phyloP scores from a whole-genome alignment of 1,284 basidiomycete genomes.

The Sutorius eximius region DNA sequence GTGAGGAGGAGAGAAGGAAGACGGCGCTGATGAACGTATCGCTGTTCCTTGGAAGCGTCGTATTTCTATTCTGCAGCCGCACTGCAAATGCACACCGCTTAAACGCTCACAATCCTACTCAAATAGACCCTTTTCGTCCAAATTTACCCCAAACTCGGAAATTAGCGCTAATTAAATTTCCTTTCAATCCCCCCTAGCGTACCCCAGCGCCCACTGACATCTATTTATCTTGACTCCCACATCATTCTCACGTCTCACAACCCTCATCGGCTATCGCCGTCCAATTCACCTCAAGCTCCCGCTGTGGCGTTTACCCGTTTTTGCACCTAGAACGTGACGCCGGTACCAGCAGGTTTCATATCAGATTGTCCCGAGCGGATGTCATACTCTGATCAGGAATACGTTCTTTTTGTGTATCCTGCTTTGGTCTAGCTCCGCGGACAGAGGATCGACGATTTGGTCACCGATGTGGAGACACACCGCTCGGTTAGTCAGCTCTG shows the following conservation, averaged over 20 bases:
- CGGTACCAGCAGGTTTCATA: not conserved
- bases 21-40: slow-evolving; percentile 36
- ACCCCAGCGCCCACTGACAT: not conserved
- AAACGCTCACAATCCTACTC: slow-evolving; percentile 10
- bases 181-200: slow-evolving; percentile 4
- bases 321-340: not conserved
- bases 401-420: slow-evolving; percentile 4
- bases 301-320: not conserved
- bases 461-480: not conserved
- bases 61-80: slow-evolving; percentile 37
- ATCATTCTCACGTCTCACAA: slow-evolving; percentile 1
- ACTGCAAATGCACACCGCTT: slow-evolving; percentile 25
- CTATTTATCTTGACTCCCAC: not conserved
- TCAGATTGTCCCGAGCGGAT: not conserved
- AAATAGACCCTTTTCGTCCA: slow-evolving; percentile 12
- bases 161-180: slow-evolving; percentile 11
- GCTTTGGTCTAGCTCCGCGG: slow-evolving; percentile 14
- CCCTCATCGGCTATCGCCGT: slow-evolving; percentile 20
- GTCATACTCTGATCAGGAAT: not conserved
- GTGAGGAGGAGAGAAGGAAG: slow-evolving; percentile 32
- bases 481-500: slow-evolving; percentile 6
- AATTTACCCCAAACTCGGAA: slow-evolving; percentile 14
- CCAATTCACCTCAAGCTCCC: slow-evolving; percentile 2
- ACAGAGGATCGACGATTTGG: slow-evolving; percentile 12
- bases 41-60: slow-evolving; percentile 33